A percentile compares a stretch with the other conserved stretches of the same genome.
phyloP scores from a whole-genome alignment of 2,329 filamentous ascomycete genomes.

The Microsporum ferrugineum region DNA sequence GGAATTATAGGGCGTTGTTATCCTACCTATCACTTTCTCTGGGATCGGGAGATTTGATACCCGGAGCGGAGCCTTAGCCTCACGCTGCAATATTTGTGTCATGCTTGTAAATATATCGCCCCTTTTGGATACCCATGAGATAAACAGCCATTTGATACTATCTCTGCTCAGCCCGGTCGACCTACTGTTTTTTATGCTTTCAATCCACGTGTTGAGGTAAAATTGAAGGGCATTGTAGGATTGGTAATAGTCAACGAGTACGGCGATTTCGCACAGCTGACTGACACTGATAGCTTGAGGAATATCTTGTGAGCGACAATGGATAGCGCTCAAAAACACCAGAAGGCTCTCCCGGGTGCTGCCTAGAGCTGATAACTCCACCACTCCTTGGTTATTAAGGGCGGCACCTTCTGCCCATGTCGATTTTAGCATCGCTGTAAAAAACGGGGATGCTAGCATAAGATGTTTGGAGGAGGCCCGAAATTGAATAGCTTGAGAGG shows the following conservation, averaged over 20 bases:
- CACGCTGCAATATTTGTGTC: not conserved
- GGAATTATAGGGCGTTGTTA: not conserved
- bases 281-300: not conserved
- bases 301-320: not conserved
- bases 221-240: slow-evolving; percentile 1
- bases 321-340: not conserved
- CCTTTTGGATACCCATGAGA: not conserved
- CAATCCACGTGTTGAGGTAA: not conserved
- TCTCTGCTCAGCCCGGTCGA: not conserved
- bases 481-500: not conserved
- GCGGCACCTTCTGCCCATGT: slow-evolving; percentile 2
- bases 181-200: not conserved
- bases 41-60: not conserved
- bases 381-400: not conserved
- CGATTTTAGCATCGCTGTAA: slow-evolving; percentile 3
- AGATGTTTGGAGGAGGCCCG: slow-evolving; percentile 7
- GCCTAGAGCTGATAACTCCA: not conserved
- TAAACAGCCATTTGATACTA: slow-evolving; percentile 1
- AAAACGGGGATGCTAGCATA: slow-evolving; percentile 1
- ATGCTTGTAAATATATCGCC: not conserved
- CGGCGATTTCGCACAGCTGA: slow-evolving; percentile 11
- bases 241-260: slow-evolving; percentile 16
- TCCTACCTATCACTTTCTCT: not conserved
- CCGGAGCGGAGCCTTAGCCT: not conserved
- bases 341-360: not conserved